Evolutionary conservation across 768 basidiomycete species (phyloP), one percentile per base, ranked within the genome.

Genomic region (Suillus tomentosus): DNA sequence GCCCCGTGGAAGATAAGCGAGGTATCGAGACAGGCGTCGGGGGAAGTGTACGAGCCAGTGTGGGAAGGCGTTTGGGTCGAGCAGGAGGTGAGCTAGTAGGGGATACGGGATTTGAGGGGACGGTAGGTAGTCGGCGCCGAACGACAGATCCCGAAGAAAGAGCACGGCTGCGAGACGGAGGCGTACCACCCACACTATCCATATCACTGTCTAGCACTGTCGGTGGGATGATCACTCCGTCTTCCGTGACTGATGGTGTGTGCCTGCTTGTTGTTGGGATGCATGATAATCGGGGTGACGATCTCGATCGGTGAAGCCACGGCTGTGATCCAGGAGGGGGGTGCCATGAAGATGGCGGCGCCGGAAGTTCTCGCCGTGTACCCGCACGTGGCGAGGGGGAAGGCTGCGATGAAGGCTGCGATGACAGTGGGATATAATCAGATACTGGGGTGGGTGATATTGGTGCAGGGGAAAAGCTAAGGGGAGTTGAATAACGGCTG

Each of bases 41-140:
- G 31, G 83, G 83, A 3, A 84, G 67, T 27, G 76, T 77, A 60
- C 82, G 79, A 39, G 77, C 75, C 48, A 60, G 62, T 3, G 68
- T 60, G 24, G 37, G n/a, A 24, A 58, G 57, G 17, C 57, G 57
- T 58, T 58, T 42, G 10, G 24, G 11, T 10, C 14, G 75, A 9
- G 66, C 58, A 61, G 67, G 62, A 62, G 68, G 50, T 59, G 66
- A 64, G 47, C 63, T 71, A 60, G 51, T 9, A 13, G 68, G 61
- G 1, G 67, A 61, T 10, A 68, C 64, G 48, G 67, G 74, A 22
- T 67, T 69, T 40, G 75, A 68, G 39, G 77, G 78, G 7, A 78
- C 72, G 24, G 69, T 64, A 48, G 77, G 78, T 17, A 78, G 77
- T 47, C 67, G 65, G 6, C 65, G 62, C 15, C 75, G 76, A 1